phyloP scores from a whole-genome alignment of 257 asterid genomes.

The Rehmannia glutinosa region DNA sequence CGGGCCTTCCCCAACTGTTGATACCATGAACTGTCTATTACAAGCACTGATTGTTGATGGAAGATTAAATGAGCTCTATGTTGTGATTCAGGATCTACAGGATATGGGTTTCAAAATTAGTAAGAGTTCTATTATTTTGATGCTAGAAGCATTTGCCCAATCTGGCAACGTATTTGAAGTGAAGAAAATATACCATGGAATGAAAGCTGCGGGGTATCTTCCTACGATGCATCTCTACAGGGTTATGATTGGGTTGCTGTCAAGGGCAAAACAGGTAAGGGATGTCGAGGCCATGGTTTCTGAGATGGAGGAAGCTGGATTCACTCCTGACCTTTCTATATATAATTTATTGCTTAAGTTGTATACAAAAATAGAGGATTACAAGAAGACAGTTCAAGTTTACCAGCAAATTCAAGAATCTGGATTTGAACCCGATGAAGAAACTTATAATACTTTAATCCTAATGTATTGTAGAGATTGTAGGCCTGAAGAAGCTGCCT shows the following conservation, averaged over 20 bases:
- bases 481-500: conserved; percentile 74
- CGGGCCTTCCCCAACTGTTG: conserved; percentile 91
- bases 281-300: conserved; percentile 86
- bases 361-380: conserved; percentile 72
- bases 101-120: conserved; percentile 96
- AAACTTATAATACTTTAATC: conserved; percentile 72
- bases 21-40: conserved; percentile 67
- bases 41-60: conserved; percentile 79
- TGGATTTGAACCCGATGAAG: conserved; percentile 72
- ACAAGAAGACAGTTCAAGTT: conserved; percentile 65
- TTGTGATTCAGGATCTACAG: conserved; percentile 88
- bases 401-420: conserved; percentile 71
- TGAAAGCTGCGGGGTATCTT: conserved; percentile 91
- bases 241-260: conserved; percentile 78
- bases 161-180: conserved; percentile 80
- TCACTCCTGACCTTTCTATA: conserved; percentile 67
- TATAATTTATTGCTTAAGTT: conserved; percentile 69
- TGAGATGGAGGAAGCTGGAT: conserved; percentile 87
- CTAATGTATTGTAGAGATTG: conserved; percentile 91
- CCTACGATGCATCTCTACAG: conserved; percentile 96
- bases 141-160: conserved; percentile 94
- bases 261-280: conserved; percentile 66
- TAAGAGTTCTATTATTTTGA: conserved; percentile 72
- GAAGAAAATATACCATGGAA: conserved; percentile 80
- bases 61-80: conserved; percentile 83